Evolutionary conservation across 306 rosid genomes (phyloP).

Genomic region (Acmispon strigosus): DNA sequence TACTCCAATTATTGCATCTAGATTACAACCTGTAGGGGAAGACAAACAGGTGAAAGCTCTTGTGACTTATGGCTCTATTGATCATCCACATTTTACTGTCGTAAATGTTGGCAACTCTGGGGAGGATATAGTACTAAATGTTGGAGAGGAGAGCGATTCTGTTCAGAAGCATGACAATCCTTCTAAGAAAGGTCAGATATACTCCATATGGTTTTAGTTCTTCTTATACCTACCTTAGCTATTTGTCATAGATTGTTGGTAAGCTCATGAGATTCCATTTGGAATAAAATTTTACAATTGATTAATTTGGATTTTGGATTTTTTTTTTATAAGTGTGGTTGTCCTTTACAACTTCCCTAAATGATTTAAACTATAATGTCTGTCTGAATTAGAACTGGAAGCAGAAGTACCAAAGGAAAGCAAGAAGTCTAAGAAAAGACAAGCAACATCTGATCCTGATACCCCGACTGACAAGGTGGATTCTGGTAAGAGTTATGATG

Average conservation of each 20-base stretch:
- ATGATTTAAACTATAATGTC: neutral
- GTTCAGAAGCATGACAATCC: conserved; percentile 21
- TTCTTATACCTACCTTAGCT: neutral
- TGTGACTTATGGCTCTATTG: conserved; percentile 38
- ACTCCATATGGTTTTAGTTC: neutral
- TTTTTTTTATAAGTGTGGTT: neutral
- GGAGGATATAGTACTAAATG: conserved; percentile 25
- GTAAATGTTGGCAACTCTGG: conserved; percentile 22
- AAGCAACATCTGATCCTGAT: conserved; percentile 31
- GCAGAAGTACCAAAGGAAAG: conserved; percentile 15
- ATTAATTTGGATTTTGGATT: neutral
- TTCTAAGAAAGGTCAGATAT: conserved; percentile 28
- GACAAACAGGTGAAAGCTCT: conserved; percentile 31
- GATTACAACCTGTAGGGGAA: conserved; percentile 29
- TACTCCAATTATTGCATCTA: conserved; percentile 33
- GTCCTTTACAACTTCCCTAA: conserved; percentile 3
- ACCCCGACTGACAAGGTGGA: conserved; percentile 18
- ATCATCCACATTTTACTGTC: conserved; percentile 41
- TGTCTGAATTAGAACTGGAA: neutral
- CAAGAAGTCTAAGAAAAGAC: conserved; percentile 30
- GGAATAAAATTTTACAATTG: neutral
- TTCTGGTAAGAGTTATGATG: conserved; percentile 26
- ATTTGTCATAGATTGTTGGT: neutral
- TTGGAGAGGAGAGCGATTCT: conserved; percentile 14
- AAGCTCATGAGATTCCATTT: neutral